These are phyloP conservation scores for Leccinum truebloodii DNA, from an alignment of 768 basidiomycete genomes.

Conservation along the genomic window DNA sequence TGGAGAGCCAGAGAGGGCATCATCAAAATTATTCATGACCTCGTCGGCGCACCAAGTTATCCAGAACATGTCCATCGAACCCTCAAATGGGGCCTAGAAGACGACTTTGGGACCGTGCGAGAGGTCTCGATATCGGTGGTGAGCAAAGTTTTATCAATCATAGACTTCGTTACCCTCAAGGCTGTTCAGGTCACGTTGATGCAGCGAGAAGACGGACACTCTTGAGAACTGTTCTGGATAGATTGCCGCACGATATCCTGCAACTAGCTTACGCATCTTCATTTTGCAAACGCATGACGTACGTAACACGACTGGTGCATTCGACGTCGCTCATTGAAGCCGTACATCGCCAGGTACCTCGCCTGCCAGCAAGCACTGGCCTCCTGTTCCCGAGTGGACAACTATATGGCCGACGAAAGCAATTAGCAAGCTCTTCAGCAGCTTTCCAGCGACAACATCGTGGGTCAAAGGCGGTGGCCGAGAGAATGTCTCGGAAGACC, in stretches of 20 bases:
- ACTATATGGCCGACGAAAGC: constrained; percentile 43
- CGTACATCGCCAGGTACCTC: constrained; percentile 56
- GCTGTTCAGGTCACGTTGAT: constrained; percentile 49
- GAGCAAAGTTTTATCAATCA: constrained; percentile 33
- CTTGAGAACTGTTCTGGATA: constrained; percentile 36
- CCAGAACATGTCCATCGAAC: constrained; percentile 52
- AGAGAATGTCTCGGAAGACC: too few species aligned
- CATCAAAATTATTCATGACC: constrained; percentile 54
- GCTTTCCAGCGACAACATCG: constrained; percentile 66
- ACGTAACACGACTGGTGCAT: constrained; percentile 31
- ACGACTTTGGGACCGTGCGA: constrained; percentile 82
- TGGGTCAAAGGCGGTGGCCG: constrained; percentile 42
- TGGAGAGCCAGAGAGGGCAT: constrained; percentile 86
- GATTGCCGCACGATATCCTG: constrained; percentile 43
- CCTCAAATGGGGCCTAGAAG: constrained; percentile 63
- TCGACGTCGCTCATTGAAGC: constrained; percentile 14
- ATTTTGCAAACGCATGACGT: constrained; percentile 73
- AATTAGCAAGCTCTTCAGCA: constrained; percentile 52
- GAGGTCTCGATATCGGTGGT: constrained; percentile 71
- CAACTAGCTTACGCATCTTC: constrained; percentile 46
- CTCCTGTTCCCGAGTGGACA: constrained; percentile 34
- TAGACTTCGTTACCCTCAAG: constrained; percentile 10
- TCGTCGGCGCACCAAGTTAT: constrained; percentile 46
- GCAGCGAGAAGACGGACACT: constrained; percentile 39
- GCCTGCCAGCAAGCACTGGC: constrained; percentile 68